These are phyloP conservation scores for Coemansia javaensis DNA, from an alignment of 192 early-diverging fungal genomes.

Conservation along the genomic window DNA sequence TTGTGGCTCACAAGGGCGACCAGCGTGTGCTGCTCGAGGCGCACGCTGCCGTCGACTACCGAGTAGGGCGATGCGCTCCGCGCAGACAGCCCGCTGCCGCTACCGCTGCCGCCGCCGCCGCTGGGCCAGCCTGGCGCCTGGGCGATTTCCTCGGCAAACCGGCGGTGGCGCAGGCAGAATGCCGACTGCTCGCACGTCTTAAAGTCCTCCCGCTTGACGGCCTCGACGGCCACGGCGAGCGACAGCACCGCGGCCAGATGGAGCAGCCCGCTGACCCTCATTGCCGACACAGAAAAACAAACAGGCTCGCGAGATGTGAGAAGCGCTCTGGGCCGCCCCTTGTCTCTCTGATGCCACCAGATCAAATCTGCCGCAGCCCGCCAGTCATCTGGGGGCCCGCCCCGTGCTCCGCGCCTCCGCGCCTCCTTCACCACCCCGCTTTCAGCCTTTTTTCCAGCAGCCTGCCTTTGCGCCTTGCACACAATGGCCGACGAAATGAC, in stretches of 20 bases:
- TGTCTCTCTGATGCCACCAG: too few relatives aligned
- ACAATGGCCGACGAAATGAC: background rate
- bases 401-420: too few relatives aligned
- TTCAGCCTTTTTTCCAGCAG: too few relatives aligned
- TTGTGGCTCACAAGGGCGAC: slow-evolving; percentile 17
- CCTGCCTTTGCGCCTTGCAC: background rate
- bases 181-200: slow-evolving; percentile 80
- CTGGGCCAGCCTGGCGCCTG: background rate
- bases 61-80: slow-evolving; percentile 56
- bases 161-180: slow-evolving; percentile 87
- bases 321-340: too few relatives aligned
- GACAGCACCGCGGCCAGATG: slow-evolving; percentile 15
- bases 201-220: slow-evolving; percentile 82
- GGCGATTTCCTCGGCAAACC: slow-evolving; percentile 67
- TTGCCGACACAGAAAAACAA: background rate
- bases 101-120: too few relatives aligned
- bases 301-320: too few relatives aligned
- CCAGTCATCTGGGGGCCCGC: too few relatives aligned
- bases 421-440: too few relatives aligned
- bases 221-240: slow-evolving; percentile 22
- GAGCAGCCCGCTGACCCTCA: slow-evolving; percentile 16
- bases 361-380: too few relatives aligned
- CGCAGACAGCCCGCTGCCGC: background rate
- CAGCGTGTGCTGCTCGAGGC: slow-evolving; percentile 45
- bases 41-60: slow-evolving; percentile 57